phyloP scores from a whole-genome alignment of 495 filamentous ascomycete genomes.

The Penicillium canescens region DNA sequence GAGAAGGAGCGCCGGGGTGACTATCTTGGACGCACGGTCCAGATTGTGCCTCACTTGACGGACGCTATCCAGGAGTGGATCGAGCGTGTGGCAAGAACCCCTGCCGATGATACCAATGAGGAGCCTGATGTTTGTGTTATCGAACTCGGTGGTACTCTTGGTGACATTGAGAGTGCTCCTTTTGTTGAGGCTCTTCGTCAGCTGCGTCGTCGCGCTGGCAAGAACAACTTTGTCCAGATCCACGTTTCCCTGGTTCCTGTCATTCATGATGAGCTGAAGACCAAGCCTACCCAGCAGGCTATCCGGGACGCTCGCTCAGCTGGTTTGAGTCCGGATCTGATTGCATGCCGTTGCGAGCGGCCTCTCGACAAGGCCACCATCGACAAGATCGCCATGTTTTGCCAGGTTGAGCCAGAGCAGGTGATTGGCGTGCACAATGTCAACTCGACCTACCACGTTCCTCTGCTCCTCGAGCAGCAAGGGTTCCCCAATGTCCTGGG shows the following conservation, averaged over 20 bases:
- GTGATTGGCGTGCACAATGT: conserved; percentile 87
- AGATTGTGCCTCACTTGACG: conserved; percentile 90
- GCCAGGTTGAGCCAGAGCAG: conserved; percentile 77
- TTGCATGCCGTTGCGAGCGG: conserved; percentile 86
- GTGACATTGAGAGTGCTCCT: conserved; percentile 88
- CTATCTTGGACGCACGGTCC: conserved; percentile 91
- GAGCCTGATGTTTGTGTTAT: conserved; percentile 94
- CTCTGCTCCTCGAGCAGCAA: conserved; percentile 82
- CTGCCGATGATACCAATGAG: conserved; percentile 80
- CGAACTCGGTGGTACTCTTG: conserved; percentile 70
- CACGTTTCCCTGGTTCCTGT: conserved; percentile 30
- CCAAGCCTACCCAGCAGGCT: conserved; percentile 91
- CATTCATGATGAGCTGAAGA: conserved; percentile 76
- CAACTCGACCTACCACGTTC: conserved; percentile 86
- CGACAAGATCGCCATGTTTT: conserved; percentile 84
- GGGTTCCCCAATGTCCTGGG: conserved; percentile 64
- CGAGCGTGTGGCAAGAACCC: conserved; percentile 78
- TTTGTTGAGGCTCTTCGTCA: conserved; percentile 88
- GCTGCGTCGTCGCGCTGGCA: conserved; percentile 68
- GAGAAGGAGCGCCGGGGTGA: conserved; percentile 74
- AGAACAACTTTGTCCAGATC: conserved; percentile 83
- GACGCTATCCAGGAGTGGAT: conserved; percentile 93
- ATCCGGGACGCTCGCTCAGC: conserved; percentile 78
- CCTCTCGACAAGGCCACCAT: conserved; percentile 72
- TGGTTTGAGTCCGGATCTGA: conserved; percentile 85